Evolutionary conservation across 2,329 filamentous ascomycete genomes (phyloP).

Genomic region (Ceratocystis eucalypticola): DNA sequence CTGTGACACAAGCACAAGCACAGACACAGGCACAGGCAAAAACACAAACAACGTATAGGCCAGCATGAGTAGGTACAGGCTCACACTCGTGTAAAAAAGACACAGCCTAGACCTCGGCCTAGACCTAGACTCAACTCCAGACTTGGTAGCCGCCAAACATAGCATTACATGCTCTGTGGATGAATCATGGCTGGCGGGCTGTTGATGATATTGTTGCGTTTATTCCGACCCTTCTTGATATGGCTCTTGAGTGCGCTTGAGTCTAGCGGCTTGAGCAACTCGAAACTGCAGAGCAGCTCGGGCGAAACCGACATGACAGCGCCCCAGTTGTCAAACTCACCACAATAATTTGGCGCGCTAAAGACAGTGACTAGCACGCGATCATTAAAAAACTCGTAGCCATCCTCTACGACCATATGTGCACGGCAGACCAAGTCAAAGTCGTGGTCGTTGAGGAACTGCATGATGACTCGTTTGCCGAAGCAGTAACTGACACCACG

Average conservation of each 20-base stretch:
- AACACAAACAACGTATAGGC: neutral
- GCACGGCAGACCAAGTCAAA: conserved; percentile 95
- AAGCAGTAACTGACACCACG: conserved; percentile 97
- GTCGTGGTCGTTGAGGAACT: conserved; percentile 87
- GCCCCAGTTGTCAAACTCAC: conserved; percentile 98
- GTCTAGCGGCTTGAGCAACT: conserved; percentile 89
- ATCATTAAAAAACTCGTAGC: conserved; percentile 97
- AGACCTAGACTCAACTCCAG: neutral
- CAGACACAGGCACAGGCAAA: neutral
- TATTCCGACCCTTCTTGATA: conserved; percentile 95
- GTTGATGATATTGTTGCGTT: conserved; percentile 88
- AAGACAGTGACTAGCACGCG: conserved; percentile 92
- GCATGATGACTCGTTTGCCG: conserved; percentile 93
- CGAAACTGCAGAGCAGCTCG: conserved; percentile 91
- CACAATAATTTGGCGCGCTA: conserved; percentile 95
- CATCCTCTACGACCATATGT: conserved; percentile 98
- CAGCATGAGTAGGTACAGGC: neutral
- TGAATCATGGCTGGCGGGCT: conserved; percentile 42
- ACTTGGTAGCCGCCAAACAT: neutral
- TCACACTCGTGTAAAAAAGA: no score
- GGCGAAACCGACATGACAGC: conserved; percentile 96
- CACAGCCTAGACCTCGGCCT: neutral
- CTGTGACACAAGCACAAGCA: neutral
- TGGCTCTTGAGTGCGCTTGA: conserved; percentile 94
- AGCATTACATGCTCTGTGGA: conserved; percentile 17